These are phyloP conservation scores for Primulina tabacum DNA, from an alignment of 257 asterid species.

Conservation along the genomic window DNA sequence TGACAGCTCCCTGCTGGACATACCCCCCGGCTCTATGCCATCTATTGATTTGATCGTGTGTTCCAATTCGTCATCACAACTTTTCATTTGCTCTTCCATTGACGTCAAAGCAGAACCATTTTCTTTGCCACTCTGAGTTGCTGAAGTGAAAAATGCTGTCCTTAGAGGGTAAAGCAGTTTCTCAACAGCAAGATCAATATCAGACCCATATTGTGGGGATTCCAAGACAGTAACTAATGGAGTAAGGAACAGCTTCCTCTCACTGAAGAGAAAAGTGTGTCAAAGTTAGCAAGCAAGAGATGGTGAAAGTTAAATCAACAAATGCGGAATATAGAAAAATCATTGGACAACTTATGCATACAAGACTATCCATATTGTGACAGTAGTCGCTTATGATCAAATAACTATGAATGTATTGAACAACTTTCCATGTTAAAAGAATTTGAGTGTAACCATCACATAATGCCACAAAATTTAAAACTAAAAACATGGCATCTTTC, in stretches of 20 bases:
- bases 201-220: conserved; percentile 60
- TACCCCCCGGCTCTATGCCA: conserved; percentile 44
- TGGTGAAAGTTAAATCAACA: conserved; percentile 8
- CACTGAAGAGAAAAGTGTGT: conserved; percentile 42
- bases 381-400: not conserved
- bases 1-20: conserved; percentile 51
- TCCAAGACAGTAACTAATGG: conserved; percentile 85
- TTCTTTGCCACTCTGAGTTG: conserved; percentile 32
- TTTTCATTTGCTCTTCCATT: conserved; percentile 32
- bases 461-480: not conserved
- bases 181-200: conserved; percentile 64
- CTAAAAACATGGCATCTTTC: not conserved
- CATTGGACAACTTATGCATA: conserved; percentile 9
- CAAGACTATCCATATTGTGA: not conserved
- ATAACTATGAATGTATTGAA: not conserved
- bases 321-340: conserved; percentile 2
- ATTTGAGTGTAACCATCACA: not conserved
- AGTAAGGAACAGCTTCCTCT: conserved; percentile 77
- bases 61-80: conserved; percentile 33
- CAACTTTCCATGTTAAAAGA: not conserved
- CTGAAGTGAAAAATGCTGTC: conserved; percentile 40
- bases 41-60: conserved; percentile 35
- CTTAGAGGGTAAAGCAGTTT: conserved; percentile 65
- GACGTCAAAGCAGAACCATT: conserved; percentile 34
- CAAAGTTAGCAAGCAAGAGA: conserved; percentile 24